These are phyloP conservation scores for Pyrus hybrid DNA, from an alignment of 331 rosid species.

Conservation along the genomic window DNA sequence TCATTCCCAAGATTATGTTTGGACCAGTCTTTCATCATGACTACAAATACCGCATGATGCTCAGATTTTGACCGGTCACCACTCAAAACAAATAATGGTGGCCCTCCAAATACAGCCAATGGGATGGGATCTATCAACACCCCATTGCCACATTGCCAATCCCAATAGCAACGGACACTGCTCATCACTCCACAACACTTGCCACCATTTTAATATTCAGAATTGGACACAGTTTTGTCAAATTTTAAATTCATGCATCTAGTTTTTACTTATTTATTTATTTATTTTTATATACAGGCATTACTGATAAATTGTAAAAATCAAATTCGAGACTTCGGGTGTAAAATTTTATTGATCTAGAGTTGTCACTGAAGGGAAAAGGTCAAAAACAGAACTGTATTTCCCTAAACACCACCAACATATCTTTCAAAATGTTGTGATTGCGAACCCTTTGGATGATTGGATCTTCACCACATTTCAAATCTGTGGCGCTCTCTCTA, in stretches of 20 bases:
- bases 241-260: not conserved
- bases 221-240: not conserved
- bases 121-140: not conserved
- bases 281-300: too few species aligned
- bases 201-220: not conserved
- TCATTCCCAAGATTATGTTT: too few species aligned
- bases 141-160: not conserved
- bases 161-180: not conserved
- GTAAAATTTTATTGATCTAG: too few species aligned
- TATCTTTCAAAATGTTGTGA: not conserved
- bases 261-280: fast-evolving
- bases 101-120: not conserved
- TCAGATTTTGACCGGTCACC: constrained; percentile 13
- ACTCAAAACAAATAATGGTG: not conserved
- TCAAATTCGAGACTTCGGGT: too few species aligned
- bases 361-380: not conserved
- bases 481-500: constrained; percentile 6
- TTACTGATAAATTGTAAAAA: too few species aligned
- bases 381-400: not conserved
- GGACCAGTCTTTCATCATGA: not conserved
- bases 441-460: not conserved
- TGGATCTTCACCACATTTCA: not conserved
- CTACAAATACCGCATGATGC: not conserved
- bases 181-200: constrained; percentile 1
- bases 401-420: not conserved